Base-by-base conservation (phyloP, 148 eudicot genomes). In the Chenopodium formosanum region DNA sequence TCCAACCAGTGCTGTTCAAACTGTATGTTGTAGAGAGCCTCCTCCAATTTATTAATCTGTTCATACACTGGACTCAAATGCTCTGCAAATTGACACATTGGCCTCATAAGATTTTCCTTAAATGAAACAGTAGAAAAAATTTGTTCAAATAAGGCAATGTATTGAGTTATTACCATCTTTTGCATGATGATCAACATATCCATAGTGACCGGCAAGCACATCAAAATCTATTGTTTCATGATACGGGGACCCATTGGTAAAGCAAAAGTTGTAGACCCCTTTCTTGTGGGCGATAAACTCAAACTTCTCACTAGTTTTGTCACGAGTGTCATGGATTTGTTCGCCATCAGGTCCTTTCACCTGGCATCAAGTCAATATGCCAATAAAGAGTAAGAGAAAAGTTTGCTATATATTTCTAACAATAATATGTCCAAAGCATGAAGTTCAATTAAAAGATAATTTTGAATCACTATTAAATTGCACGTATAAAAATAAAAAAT, bases 1-100 rank as follows among this genome's bases (percentile, higher is more conserved):
- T 91, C 92, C 66, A 94, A 78, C 96, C 96, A 94, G 78, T 94
- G 98, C 82, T 94, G 98, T 70, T 94, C 98, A 79, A 92, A 92
- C 63, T 94, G 96, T 79, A 94, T 92, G 82, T 92, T 94, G 85
- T 91, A 88, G 14, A 94, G 89, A 78, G 94, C 93, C 80, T 91
- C 96, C 85, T 92, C 94, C 71, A 94, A 78, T 80, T 86, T 88
- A 4, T 90, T 75, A n/a, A 94, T 91, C 50, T 94, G 96, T 62
- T 94, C 94, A 73, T 90, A 58, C 85, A 94, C 69, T 14, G 98
- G 98, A 63, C 82, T 74, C 73, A 94, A 89, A 86, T 94, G 96
- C 86, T 94, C 98, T 94, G 91, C 82, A 66, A 1, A 75, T 65
- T 32, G 44, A 74, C 25, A 82, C 34, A 70, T 71, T 47, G 17